Evolutionary conservation across 768 basidiomycete genomes (phyloP), one percentile per base, ranked within the genome.

Genomic region (Pisolithus sp.): DNA sequence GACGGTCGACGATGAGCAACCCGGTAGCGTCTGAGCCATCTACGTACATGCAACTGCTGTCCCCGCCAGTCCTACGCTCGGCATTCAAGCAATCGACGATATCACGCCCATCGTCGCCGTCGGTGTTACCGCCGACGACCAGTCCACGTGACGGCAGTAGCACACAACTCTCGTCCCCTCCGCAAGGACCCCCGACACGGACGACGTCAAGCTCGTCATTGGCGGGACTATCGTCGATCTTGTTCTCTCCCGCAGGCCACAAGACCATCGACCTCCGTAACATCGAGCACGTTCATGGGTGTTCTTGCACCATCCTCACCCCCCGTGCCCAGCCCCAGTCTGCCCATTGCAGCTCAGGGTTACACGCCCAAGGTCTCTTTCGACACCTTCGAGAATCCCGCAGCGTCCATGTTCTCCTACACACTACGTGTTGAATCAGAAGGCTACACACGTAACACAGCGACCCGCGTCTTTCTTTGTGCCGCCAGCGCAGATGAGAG

Each of bases 401-500:
- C 75, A 23, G 85, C 86, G 7, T 78, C 79, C 63, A 89, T 93
- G 86, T 92, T 93, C 70, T 85, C 82, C n/a, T 91, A 83, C 62
- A 91, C 90, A 0, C 78, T 93, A 13, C 83, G 80, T 62, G 90
- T 89, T 18, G 91, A 94, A 67, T 84, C 82, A 7, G 89, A 85
- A 2, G 86, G 86, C 2, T 97, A 93, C 66, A 71, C 73, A 40
- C 78, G 90, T 28, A 83, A 76, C 3, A 76, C 85, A 26, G 80
- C 81, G 48, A 94, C 93, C 0, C 78, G 95, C 0, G 89, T 89
- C 1, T 98, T 92, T 68, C 76, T 96, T 1, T 94, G 93, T 53
- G 94, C 94, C 0, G 78, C 90, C 1, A 89, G 89, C 41, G 75
- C 85, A 0, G 93, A 96, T 59, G 93, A 95, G 70, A 89, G 86